Base-by-base conservation (phyloP, 2,329 filamentous ascomycete species). In the Sporothrix phasma region DNA sequence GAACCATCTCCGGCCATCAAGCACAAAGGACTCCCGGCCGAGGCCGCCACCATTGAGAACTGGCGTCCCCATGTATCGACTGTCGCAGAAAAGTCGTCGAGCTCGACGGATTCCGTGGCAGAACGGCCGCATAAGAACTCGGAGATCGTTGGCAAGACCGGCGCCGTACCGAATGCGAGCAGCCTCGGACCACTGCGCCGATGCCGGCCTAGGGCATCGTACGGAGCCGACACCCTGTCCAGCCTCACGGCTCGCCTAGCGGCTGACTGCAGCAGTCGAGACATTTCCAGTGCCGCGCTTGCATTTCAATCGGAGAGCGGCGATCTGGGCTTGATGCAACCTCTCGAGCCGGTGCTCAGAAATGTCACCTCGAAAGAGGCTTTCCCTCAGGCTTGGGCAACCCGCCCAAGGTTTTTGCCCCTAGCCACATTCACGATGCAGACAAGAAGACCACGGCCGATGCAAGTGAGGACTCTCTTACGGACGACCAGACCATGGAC, bases 31-130 rank as follows among this genome's bases (percentile, higher is more conserved):
- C 22, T 46, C 24, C 17, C 39, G 24, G 19, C 24, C 31, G 37
- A 45, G 24, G 17, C 17, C 5, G 41, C 24, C 24, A 11, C 56
- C 17, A 45, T 31, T 8, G 56, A 59, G n/a, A 59, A 59, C 39
- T 59, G 56, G 56, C 56, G 56, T 19, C 56, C 56, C 3, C 39
- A 45, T 43, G 56, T 59, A 10, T 59, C 56, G 24, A 59, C 56
- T 4, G 39, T 59, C 56, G 19, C 39, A 2, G 56, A 59, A 31
- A 59, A 46, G 56, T 59, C 56, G 37, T 45, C 56, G 6, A 22
- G 24, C 24, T 59, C 56, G 24, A 19, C 56, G 8, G 39, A 45
- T 17, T 59, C 56, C 17, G 19, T 43, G 17, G 17, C 17, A 5
- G 37, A 37, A 2, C 22, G 17, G 31, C 37, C 37, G 4, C 24